These are phyloP conservation scores for Blastomyces parvus DNA, from an alignment of 2,329 filamentous ascomycete species.

Conservation along the genomic window DNA sequence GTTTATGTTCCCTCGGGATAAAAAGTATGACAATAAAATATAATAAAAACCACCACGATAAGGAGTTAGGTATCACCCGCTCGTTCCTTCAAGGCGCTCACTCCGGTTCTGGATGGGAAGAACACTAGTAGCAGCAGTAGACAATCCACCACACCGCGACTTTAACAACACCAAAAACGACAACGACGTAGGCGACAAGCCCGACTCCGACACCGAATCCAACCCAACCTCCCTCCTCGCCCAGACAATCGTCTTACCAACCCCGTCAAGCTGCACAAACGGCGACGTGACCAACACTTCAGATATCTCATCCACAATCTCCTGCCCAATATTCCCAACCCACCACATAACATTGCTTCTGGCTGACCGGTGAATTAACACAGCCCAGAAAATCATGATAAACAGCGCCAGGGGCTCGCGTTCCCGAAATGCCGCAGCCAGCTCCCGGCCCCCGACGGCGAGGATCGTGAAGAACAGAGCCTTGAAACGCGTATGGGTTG, in stretches of 20 bases:
- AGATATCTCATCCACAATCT: neutral
- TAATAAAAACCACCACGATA: neutral
- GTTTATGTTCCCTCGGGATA: too few relatives aligned
- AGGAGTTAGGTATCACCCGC: neutral
- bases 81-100: neutral
- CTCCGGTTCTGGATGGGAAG: neutral
- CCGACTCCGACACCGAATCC: neutral
- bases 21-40: neutral
- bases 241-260: neutral
- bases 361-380: slow-evolving; percentile 13
- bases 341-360: neutral
- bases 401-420: slow-evolving; percentile 14
- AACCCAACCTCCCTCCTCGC: neutral
- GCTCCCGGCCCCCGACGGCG: slow-evolving; percentile 16
- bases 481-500: neutral
- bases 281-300: neutral
- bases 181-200: neutral
- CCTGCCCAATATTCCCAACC: neutral
- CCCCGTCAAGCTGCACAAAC: neutral
- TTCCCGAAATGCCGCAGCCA: slow-evolving; percentile 13
- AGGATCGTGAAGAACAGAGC: slow-evolving; percentile 15
- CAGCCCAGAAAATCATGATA: slow-evolving; percentile 18
- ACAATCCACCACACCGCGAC: neutral
- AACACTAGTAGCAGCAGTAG: neutral
- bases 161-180: neutral